phyloP scores from a whole-genome alignment of 331 rosid genomes.

The Arachis monticola region DNA sequence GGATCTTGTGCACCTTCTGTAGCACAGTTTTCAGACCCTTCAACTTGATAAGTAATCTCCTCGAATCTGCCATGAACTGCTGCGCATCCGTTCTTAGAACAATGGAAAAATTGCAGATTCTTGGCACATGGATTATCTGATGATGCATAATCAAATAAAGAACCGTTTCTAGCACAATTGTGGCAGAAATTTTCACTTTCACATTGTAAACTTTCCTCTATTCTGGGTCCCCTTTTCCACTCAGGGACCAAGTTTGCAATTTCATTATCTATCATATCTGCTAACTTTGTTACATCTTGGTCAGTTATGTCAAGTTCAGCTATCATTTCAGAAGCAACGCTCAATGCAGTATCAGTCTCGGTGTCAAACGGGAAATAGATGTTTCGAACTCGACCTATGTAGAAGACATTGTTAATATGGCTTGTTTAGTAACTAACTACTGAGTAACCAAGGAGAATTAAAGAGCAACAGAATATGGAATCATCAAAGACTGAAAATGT shows the following conservation, averaged over 20 bases:
- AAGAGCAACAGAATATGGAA: slow-evolving; percentile 29
- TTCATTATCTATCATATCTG: slow-evolving; percentile 91
- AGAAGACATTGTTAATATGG: slow-evolving; percentile 16
- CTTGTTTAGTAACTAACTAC: slow-evolving; percentile 4
- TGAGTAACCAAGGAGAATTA: slow-evolving; percentile 12
- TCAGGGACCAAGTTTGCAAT: slow-evolving; percentile 73
- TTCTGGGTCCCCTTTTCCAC: slow-evolving; percentile 58
- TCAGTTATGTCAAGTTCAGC: slow-evolving; percentile 87
- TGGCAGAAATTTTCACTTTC: slow-evolving; percentile 54
- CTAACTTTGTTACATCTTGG: slow-evolving; percentile 83
- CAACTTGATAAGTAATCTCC: slow-evolving; percentile 92
- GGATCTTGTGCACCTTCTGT: slow-evolving; percentile 50
- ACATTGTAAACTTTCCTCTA: slow-evolving; percentile 54
- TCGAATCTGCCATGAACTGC: slow-evolving; percentile 90
- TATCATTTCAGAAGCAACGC: slow-evolving; percentile 92
- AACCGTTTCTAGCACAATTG: slow-evolving; percentile 61
- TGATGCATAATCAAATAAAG: slow-evolving; percentile 59
- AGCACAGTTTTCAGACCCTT: slow-evolving; percentile 58
- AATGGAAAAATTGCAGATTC: slow-evolving; percentile 75
- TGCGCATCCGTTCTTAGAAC: slow-evolving; percentile 74
- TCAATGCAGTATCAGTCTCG: slow-evolving; percentile 80
- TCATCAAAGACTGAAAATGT: slow-evolving; percentile 24
- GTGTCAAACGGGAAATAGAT: slow-evolving; percentile 94
- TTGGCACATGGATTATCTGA: slow-evolving; percentile 54
- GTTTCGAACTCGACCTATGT: slow-evolving; percentile 81